Conservation (phyloP, 2,329 filamentous ascomycete species). For the Colletotrichum sidae region DNA sequence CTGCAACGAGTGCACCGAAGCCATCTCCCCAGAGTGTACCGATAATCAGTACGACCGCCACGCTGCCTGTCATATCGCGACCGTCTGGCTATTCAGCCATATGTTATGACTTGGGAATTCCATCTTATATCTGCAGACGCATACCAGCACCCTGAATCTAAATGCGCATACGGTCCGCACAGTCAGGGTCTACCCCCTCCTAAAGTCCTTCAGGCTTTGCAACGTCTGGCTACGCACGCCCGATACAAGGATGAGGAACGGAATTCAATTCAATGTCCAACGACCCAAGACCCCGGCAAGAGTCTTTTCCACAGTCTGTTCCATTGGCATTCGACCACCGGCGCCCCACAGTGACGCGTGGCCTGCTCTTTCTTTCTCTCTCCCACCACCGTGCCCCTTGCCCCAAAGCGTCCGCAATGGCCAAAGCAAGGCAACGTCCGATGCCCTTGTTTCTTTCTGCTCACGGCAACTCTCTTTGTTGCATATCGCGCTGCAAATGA, state of each 20-base stretch:
- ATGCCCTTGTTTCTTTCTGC: neutral
- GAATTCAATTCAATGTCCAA: slow-evolving; percentile 16
- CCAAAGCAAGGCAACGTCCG: slow-evolving; percentile 12
- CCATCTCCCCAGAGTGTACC: no score
- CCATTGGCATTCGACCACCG: slow-evolving; percentile 15
- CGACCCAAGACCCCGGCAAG: slow-evolving; percentile 3
- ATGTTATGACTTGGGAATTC: no score
- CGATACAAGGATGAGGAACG: neutral
- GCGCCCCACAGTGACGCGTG: slow-evolving; percentile 33
- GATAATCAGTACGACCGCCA: no score
- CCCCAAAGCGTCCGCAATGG: slow-evolving; percentile 7
- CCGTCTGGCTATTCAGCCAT: no score
- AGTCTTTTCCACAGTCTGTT: neutral
- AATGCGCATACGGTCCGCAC: no score
- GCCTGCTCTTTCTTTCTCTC: slow-evolving; percentile 15
- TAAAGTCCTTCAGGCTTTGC: no score
- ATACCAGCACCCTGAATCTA: no score
- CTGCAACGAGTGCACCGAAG: no score
- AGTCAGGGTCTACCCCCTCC: no score
- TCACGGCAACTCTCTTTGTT: neutral
- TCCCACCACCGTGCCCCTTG: slow-evolving; percentile 13
- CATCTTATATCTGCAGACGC: no score
- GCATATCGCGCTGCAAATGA: slow-evolving; percentile 7
- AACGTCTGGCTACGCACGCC: no score
- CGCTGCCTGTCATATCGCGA: no score